phyloP scores from a whole-genome alignment of 352 stramenopile genomes.

The Pilasporangium apinafurcum region DNA sequence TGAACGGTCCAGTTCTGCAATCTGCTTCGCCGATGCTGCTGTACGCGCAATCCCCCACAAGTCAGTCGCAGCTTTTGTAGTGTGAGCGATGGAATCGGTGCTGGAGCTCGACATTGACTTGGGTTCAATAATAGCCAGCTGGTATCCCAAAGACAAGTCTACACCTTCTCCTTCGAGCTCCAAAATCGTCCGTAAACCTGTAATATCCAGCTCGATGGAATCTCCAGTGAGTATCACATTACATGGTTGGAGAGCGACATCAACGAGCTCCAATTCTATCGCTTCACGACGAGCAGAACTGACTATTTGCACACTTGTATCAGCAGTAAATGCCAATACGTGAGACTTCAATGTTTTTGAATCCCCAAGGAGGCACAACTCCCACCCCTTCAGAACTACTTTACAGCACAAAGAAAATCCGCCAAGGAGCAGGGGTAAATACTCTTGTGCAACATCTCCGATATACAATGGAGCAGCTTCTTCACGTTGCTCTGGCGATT shows the following conservation, averaged over 20 bases:
- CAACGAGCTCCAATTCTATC: slow-evolving; percentile 63
- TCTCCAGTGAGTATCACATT: slow-evolving; percentile 52
- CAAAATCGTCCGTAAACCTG: slow-evolving; percentile 67
- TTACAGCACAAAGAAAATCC: slow-evolving; percentile 46
- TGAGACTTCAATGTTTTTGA: slow-evolving; percentile 63
- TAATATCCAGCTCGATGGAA: slow-evolving; percentile 69
- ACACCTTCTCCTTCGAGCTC: slow-evolving; percentile 85
- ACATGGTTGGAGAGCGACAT: slow-evolving; percentile 79
- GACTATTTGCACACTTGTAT: slow-evolving; percentile 54
- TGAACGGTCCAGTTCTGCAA: slow-evolving; percentile 52
- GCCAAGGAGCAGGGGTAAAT: slow-evolving; percentile 59
- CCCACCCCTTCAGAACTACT: slow-evolving; percentile 44
- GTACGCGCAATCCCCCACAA: slow-evolving; percentile 57
- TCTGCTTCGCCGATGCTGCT: slow-evolving; percentile 44
- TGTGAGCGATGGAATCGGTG: neutral
- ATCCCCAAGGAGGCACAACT: slow-evolving; percentile 80
- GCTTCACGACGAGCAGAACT: slow-evolving; percentile 61
- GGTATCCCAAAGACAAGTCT: slow-evolving; percentile 72
- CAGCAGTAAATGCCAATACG: slow-evolving; percentile 75
- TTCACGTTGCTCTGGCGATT: slow-evolving; percentile 57
- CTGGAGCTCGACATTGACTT: slow-evolving; percentile 8
- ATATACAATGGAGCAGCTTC: slow-evolving; percentile 31
- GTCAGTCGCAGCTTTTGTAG: slow-evolving; percentile 25
- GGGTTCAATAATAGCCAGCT: slow-evolving; percentile 41
- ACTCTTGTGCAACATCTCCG: slow-evolving; percentile 55